Evolutionary conservation across 306 rosid species (phyloP).

Genomic region (Medicago lupulina): DNA sequence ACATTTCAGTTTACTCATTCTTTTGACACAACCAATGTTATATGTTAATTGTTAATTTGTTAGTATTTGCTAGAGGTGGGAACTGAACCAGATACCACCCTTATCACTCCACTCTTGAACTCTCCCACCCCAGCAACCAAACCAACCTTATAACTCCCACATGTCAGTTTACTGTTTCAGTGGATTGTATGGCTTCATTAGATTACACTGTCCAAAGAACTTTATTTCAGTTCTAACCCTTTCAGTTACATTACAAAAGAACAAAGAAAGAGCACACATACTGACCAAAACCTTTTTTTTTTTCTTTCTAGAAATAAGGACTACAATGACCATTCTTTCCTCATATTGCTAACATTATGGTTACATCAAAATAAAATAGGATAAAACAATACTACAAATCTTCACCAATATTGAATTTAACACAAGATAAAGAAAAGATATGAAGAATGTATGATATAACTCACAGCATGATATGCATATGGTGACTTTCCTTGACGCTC

Average conservation of each 20-base stretch:
- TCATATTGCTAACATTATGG: constrained; percentile 3
- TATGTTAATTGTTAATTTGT: no score
- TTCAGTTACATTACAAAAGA: no score
- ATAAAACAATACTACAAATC: neutral
- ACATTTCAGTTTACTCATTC: neutral
- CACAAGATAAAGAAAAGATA: constrained; percentile 3
- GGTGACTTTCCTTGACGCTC: constrained; percentile 93
- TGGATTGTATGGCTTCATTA: neutral
- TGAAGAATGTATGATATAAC: constrained; percentile 36
- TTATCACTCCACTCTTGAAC: no score
- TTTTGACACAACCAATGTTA: no score
- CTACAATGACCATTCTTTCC: neutral
- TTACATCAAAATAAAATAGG: neutral
- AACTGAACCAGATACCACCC: no score
- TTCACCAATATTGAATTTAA: neutral
- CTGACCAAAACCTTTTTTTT: no score
- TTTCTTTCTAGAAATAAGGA: no score
- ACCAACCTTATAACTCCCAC: neutral
- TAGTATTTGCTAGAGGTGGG: no score
- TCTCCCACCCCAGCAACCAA: no score
- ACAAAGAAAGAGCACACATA: no score
- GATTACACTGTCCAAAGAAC: neutral
- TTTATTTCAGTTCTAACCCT: neutral
- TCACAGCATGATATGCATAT: constrained; percentile 89
- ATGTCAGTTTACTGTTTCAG: neutral